These are phyloP conservation scores for Cercospora sojina DNA, from an alignment of 2,329 filamentous ascomycete species.

Conservation along the genomic window DNA sequence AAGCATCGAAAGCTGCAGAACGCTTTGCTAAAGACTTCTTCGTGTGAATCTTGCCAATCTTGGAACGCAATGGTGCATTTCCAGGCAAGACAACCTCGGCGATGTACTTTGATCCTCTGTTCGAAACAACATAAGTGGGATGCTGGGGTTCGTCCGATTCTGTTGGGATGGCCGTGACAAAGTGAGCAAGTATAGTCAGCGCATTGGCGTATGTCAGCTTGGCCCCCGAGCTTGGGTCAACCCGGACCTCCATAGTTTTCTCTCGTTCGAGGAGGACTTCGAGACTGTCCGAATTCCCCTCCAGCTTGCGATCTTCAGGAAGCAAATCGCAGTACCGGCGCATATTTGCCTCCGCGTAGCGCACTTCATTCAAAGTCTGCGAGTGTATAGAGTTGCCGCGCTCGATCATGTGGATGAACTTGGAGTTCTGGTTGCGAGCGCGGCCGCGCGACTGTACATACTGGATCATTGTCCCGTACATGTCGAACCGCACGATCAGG, in stretches of 20 bases:
- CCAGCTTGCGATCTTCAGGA: constrained; percentile 70
- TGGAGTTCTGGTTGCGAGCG: constrained; percentile 73
- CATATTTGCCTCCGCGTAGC: constrained; percentile 60
- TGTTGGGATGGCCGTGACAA: constrained; percentile 66
- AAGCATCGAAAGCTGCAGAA: constrained; percentile 83
- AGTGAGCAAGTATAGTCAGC: constrained; percentile 68
- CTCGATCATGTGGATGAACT: constrained; percentile 83
- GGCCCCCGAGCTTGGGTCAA: constrained; percentile 67
- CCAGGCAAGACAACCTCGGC: constrained; percentile 80
- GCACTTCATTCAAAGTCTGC: constrained; percentile 58
- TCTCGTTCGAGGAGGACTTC: constrained; percentile 58
- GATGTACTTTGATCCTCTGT: constrained; percentile 59
- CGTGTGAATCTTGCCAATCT: constrained; percentile 61
- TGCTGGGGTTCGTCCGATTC: constrained; percentile 50
- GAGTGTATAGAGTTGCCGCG: constrained; percentile 62
- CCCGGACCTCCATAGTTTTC: constrained; percentile 51
- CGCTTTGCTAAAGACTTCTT: constrained; percentile 81
- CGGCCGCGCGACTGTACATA: constrained; percentile 92
- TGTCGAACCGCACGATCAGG: constrained; percentile 73
- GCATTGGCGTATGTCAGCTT: constrained; percentile 76
- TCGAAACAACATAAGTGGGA: constrained; percentile 62
- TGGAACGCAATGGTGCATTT: constrained; percentile 67
- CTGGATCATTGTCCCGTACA: constrained; percentile 86
- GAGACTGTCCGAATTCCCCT: constrained; percentile 55
- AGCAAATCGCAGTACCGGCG: constrained; percentile 73